phyloP scores from a whole-genome alignment of 306 rosid genomes.

The Lotus japonicus region DNA sequence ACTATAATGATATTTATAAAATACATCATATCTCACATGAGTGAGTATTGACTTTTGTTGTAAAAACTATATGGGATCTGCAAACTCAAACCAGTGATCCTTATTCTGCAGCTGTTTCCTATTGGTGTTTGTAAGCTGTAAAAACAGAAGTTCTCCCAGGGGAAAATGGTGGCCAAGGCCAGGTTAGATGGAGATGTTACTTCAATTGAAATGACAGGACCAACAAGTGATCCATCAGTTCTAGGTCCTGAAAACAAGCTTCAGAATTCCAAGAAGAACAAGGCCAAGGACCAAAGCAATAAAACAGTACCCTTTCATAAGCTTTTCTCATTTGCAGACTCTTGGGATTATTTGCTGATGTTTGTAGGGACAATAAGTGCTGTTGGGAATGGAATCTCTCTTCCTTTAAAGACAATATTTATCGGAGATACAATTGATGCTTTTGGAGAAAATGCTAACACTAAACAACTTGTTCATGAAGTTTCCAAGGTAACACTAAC shows the following conservation, averaged over 20 bases:
- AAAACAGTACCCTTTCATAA: constrained; percentile 56
- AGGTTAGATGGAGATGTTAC: constrained; percentile 19
- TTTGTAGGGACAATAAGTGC: constrained; percentile 56
- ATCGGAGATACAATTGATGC: constrained; percentile 54
- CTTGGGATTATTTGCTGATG: constrained; percentile 53
- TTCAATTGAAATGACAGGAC: constrained; percentile 23
- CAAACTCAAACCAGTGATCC: constrained; percentile 14
- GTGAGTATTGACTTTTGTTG: background rate
- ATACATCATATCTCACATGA: background rate
- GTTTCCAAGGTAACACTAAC: constrained; percentile 44
- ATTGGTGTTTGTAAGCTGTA: background rate
- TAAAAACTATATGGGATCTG: background rate
- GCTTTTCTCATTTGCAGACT: constrained; percentile 82
- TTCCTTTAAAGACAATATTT: constrained; percentile 49
- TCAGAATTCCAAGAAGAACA: constrained; percentile 26
- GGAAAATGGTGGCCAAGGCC: constrained; percentile 33
- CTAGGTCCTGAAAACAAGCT: constrained; percentile 18
- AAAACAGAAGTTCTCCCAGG: background rate
- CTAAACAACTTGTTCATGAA: constrained; percentile 34
- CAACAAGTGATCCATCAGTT: constrained; percentile 21
- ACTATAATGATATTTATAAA: constrained; percentile 5
- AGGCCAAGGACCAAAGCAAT: constrained; percentile 21
- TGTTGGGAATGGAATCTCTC: constrained; percentile 43
- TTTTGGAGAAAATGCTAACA: constrained; percentile 40
- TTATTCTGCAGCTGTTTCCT: constrained; percentile 6